Base-by-base conservation (phyloP, 768 basidiomycete genomes). In the Pilatotrama ljubarskyi region DNA sequence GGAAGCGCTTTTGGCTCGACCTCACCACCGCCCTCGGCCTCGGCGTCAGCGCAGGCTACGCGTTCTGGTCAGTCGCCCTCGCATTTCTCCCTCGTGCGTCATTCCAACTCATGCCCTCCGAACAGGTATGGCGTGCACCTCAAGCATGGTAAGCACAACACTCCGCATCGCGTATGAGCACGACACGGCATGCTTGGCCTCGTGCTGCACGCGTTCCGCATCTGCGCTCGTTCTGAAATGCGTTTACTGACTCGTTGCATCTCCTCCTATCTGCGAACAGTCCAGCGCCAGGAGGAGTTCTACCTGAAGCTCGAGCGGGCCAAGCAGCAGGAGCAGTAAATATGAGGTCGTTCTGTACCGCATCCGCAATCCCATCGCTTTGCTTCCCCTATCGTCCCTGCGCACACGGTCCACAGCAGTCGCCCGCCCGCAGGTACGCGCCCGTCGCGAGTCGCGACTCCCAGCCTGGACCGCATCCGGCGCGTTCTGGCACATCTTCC, bases 1-100 rank as follows among this genome's bases (percentile, higher is more conserved):
- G 94, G 79, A 96, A 95, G 78, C 82, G 86, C 69, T 85, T 95
- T 76, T 91, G 91, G 85, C 84, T 93, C 63, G 95, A 97, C 72
- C 67, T 96, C 63, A 80, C 84, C 47, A 79, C 84, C 68, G 82
- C 84, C 38, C 71, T 95, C 43, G 93, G 91, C 66, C 83, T 96
- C 51, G 94, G 93, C 25, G 64, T 87, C 55, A 78, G 84, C 48
- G 78, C 82, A 11, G 93, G 84, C 32, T 95, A 93, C 69, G 82
- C 82, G 2, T 97, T 83, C 78, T 97, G 94, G 94, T 95, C 62
- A 66, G 90, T 81, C 57, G 63, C 66, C 66, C 60, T 53, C 58
- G 58, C 49, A 61, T 50, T 52, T 53, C 52, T 44, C 52, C 65
- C 64, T 66, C 59, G 18, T 52, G 60, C 32, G 58, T 56, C 60